These are phyloP conservation scores for Aspergillus sergii DNA, from an alignment of 2,329 filamentous ascomycete genomes.

Conservation along the genomic window DNA sequence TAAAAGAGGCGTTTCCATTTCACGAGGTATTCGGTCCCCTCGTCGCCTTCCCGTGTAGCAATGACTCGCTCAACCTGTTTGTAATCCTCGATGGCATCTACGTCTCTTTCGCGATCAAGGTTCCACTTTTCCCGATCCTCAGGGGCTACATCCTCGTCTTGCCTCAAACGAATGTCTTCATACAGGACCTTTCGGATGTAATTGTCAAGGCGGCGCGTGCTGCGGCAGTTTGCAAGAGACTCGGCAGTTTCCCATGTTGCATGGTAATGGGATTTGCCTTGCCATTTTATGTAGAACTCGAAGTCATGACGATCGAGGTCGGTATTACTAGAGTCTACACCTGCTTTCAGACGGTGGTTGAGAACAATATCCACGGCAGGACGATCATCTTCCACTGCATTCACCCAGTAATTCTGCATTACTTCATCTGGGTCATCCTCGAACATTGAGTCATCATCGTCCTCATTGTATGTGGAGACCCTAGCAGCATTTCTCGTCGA, in stretches of 20 bases:
- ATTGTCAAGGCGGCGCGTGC: conserved; percentile 88
- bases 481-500: conserved; percentile 83
- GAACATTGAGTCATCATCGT: conserved; percentile 61
- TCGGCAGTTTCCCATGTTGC: conserved; percentile 90
- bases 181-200: conserved; percentile 85
- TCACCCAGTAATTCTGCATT: conserved; percentile 71
- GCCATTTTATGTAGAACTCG: conserved; percentile 94
- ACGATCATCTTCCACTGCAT: conserved; percentile 70
- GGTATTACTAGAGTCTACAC: conserved; percentile 47
- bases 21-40: conserved; percentile 84
- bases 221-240: conserved; percentile 73
- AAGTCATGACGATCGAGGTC: conserved; percentile 66
- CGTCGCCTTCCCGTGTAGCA: conserved; percentile 75
- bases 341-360: conserved; percentile 78
- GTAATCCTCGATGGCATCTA: conserved; percentile 85
- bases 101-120: conserved; percentile 88
- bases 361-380: conserved; percentile 91
- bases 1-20: conserved; percentile 97
- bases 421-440: conserved; percentile 61
- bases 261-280: conserved; percentile 91
- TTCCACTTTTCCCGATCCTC: conserved; percentile 93
- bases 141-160: conserved; percentile 72
- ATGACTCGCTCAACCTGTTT: conserved; percentile 93
- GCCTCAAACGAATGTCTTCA: conserved; percentile 75
- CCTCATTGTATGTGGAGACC: conserved; percentile 69